Evolutionary conservation across 331 rosid genomes (phyloP).

Genomic region (Malus hybrid): DNA sequence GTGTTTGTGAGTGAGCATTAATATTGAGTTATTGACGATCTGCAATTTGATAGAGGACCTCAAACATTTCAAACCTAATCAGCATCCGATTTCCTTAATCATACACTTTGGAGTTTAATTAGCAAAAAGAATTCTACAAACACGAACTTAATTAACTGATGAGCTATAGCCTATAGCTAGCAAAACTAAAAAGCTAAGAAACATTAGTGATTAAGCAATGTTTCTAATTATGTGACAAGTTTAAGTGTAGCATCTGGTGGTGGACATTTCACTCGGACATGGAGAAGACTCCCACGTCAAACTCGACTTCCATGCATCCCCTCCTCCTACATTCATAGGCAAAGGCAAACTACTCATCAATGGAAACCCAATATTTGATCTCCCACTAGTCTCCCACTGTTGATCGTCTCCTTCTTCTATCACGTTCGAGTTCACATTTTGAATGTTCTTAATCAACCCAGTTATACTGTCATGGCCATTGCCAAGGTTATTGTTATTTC

Average conservation of each 20-base stretch:
- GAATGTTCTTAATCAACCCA: conserved; percentile 32
- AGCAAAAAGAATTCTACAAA: neutral
- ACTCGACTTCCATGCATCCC: conserved; percentile 73
- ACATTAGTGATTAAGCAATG: neutral
- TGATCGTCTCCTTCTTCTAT: conserved; percentile 30
- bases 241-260: conserved; percentile 65
- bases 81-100: neutral
- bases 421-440: conserved; percentile 18
- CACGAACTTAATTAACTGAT: neutral
- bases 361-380: conserved; percentile 41
- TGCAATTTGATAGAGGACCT: neutral
- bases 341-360: conserved; percentile 12
- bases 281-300: conserved; percentile 74
- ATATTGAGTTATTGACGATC: neutral
- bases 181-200: neutral
- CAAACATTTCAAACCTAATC: neutral
- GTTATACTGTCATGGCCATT: conserved; percentile 1
- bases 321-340: conserved; percentile 33
- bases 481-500: conserved; percentile 7
- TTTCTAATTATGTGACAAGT: neutral
- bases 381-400: conserved; percentile 23
- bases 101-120: neutral
- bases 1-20: neutral
- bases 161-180: neutral
- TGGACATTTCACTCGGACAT: conserved; percentile 68